Percentiles rank a stretch among this genome's conserved stretches.
phyloP scores from a whole-genome alignment of 192 early-diverging fungal species.

The Backusella australiensis region DNA sequence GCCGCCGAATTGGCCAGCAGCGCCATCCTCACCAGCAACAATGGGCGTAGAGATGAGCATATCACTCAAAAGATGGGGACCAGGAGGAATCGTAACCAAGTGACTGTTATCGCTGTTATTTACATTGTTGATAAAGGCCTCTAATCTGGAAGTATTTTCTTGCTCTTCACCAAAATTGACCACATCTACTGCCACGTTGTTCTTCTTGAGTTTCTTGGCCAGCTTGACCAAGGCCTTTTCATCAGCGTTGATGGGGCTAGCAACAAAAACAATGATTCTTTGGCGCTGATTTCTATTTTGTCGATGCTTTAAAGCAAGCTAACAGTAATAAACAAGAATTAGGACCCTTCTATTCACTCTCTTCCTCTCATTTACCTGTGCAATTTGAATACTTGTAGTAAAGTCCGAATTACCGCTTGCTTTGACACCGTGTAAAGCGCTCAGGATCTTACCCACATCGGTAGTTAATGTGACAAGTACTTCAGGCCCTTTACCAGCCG shows the following conservation, averaged over 20 bases:
- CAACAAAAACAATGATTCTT: slow-evolving; percentile 92
- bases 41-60: slow-evolving; percentile 85
- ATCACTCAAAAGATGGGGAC: slow-evolving; percentile 90
- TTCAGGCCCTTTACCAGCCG: slow-evolving; percentile 94
- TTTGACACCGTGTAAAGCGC: slow-evolving; percentile 77
- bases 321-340: background rate
- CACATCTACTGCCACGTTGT: slow-evolving; percentile 93
- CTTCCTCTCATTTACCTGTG: slow-evolving; percentile 61
- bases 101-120: slow-evolving; percentile 94
- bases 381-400: slow-evolving; percentile 90
- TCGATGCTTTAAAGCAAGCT: slow-evolving; percentile 93
- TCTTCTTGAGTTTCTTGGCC: slow-evolving; percentile 98
- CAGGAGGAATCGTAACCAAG: slow-evolving; percentile 89
- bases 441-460: slow-evolving; percentile 88
- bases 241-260: slow-evolving; percentile 84
- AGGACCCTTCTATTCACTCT: background rate
- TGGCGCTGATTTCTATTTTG: slow-evolving; percentile 96
- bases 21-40: slow-evolving; percentile 79
- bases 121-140: slow-evolving; percentile 86
- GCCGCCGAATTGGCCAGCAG: slow-evolving; percentile 60
- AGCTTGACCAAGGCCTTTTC: slow-evolving; percentile 82
- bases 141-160: slow-evolving; percentile 85
- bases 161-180: slow-evolving; percentile 94
- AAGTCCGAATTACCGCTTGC: slow-evolving; percentile 75
- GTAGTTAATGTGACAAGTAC: slow-evolving; percentile 89